Base-by-base conservation (phyloP, 805 yeast species). In the Saccharomyces jurei region DNA sequence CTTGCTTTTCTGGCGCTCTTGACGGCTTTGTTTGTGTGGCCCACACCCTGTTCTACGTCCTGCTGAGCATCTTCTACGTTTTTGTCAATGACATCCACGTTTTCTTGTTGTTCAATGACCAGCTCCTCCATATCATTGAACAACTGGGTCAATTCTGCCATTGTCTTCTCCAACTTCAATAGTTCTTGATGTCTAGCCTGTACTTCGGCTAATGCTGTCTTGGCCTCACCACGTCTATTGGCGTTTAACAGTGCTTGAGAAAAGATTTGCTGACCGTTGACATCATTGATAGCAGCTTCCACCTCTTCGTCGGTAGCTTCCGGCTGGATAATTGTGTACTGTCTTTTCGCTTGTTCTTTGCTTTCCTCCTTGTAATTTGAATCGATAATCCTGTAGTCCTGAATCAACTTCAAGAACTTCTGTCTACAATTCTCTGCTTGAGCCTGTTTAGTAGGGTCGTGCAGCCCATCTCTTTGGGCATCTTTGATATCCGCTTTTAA, bases 111-210 rank as follows among this genome's bases (percentile, higher is more conserved):
- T 73, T 89, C 96, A 61, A 91, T 89, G 47, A 91, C 96, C 74
- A 91, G 77, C 66, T 87, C 87, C 73, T 92, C 96, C 91, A 91
- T 87, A 69, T 91, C 97, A 65, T 86, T 86, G 78, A 92, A 89
- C 70, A 91, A 80, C 74, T 87, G 95, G 47, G 94, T 87, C 73
- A 91, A 81, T 73, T 91, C 97, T 30, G 90, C 88, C 86, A 92
- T 89, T 56, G 96, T 86, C 74, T 87, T 83, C 73, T 90, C 97
- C 72, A 92, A 85, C 76, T 89, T 87, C 75, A 88, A 87, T 66
- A 92, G 82, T 74, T 92, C 97, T 68, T 86, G 83, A 76, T 92
- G 97, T 74, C 98, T 84, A 50, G 86, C 82, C 74, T 90, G 96
- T 54, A 91, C 97, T 74, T 92, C 97, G 64, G 88, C 86, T 64